phyloP scores from a whole-genome alignment of 495 filamentous ascomycete species.

The Bombardia bombarda region DNA sequence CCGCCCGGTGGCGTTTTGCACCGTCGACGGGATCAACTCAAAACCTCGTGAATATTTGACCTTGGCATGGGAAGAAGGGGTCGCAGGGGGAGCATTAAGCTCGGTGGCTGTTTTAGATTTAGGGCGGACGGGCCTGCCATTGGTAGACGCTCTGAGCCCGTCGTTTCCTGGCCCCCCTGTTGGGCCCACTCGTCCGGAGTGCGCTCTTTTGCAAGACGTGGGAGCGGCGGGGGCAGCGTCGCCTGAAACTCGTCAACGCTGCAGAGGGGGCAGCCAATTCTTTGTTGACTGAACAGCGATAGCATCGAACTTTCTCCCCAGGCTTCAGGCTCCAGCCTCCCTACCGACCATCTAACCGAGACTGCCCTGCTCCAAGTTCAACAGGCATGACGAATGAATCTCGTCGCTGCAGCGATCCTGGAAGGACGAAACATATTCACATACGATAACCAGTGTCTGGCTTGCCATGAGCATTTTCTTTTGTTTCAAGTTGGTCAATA shows the following conservation, averaged over 20 bases:
- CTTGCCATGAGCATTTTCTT: too few species aligned
- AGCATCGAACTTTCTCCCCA: too few species aligned
- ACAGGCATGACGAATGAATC: too few species aligned
- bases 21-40: constrained; percentile 3
- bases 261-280: constrained; percentile 9
- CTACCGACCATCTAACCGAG: too few species aligned
- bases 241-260: constrained; percentile 30
- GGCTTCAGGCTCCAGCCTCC: too few species aligned
- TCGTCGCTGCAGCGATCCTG: too few species aligned
- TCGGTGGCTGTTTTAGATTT: constrained; percentile 25
- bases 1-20: neutral
- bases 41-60: constrained; percentile 8
- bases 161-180: constrained; percentile 19
- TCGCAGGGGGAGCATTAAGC: constrained; percentile 11
- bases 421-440: too few species aligned
- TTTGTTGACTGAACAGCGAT: too few species aligned
- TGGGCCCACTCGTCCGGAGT: constrained; percentile 5
- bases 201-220: constrained; percentile 11
- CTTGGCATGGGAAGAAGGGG: constrained; percentile 8
- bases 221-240: constrained; percentile 16
- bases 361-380: too few species aligned
- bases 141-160: constrained; percentile 15
- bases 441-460: too few species aligned
- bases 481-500: too few species aligned
- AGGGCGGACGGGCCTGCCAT: constrained; percentile 8